Evolutionary conservation across 768 basidiomycete genomes (phyloP).

Genomic region (Clavaria fumosa): DNA sequence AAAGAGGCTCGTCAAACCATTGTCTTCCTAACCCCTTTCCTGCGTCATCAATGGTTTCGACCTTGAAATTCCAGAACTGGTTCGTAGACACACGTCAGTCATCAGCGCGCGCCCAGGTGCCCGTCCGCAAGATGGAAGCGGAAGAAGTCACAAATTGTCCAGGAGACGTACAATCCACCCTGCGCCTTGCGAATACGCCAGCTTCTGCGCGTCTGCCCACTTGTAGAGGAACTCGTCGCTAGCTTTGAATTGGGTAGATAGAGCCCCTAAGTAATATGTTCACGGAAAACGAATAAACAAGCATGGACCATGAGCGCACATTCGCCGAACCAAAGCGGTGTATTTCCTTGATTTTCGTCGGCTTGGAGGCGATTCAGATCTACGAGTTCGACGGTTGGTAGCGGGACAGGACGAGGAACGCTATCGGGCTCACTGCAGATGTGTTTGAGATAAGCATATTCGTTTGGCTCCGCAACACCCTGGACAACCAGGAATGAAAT

Average conservation of each 20-base stretch:
- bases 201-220: conserved; percentile 54
- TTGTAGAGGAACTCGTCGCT: conserved; percentile 34
- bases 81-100: no score
- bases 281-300: no score
- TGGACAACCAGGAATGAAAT: conserved; percentile 14
- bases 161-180: conserved; percentile 39
- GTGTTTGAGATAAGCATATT: conserved; percentile 45
- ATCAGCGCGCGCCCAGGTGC: no score
- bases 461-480: conserved; percentile 57
- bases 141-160: neutral
- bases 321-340: conserved; percentile 42
- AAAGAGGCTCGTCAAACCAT: conserved; percentile 31
- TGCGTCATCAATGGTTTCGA: conserved; percentile 37
- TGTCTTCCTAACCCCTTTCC: conserved; percentile 42
- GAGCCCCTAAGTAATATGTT: no score
- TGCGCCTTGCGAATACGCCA: conserved; percentile 32
- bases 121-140: neutral
- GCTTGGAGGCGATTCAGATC: conserved; percentile 42
- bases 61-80: conserved; percentile 63
- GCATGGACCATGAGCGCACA: no score
- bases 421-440: conserved; percentile 47
- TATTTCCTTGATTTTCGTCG: conserved; percentile 29
- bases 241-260: conserved; percentile 39
- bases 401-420: neutral
- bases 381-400: conserved; percentile 13